Evolutionary conservation across 2,329 filamentous ascomycete genomes (phyloP).

Genomic region (Penicillium hesseltinei): DNA sequence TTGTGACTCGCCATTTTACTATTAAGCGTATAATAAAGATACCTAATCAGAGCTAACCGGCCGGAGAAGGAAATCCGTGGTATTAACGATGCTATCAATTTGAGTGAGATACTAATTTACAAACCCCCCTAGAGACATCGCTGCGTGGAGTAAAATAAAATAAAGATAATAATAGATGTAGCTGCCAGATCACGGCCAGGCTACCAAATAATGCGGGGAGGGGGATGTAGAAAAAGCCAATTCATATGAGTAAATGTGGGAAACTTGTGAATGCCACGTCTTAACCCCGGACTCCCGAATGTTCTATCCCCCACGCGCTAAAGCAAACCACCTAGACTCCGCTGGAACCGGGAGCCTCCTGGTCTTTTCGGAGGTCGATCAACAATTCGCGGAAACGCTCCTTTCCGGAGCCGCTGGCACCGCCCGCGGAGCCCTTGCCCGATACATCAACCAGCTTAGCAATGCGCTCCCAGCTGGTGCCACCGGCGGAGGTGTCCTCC

Average conservation of each 20-base stretch:
- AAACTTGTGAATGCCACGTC: conserved; percentile 6
- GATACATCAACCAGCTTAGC: conserved; percentile 96
- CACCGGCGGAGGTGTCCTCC: conserved; percentile 90
- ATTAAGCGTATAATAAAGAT: neutral
- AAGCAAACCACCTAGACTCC: conserved; percentile 38
- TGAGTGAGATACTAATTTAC: conserved; percentile 28
- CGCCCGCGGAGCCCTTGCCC: conserved; percentile 84
- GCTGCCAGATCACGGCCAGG: neutral
- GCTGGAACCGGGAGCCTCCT: conserved; percentile 69
- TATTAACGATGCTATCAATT: conserved; percentile 28
- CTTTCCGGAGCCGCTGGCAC: conserved; percentile 87
- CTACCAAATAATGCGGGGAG: conserved; percentile 2
- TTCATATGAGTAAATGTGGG: conserved; percentile 7
- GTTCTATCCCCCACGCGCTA: conserved; percentile 1
- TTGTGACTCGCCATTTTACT: neutral
- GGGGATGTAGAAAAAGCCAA: conserved; percentile 10
- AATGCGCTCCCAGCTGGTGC: conserved; percentile 98
- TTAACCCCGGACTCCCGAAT: conserved; percentile 4
- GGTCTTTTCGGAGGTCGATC: conserved; percentile 84
- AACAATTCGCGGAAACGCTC: conserved; percentile 92
- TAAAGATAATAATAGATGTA: conserved; percentile 8
- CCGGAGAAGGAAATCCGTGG: conserved; percentile 9
- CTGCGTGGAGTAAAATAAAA: conserved; percentile 24
- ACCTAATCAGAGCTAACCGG: neutral
- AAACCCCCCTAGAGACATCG: conserved; percentile 21